A percentile compares a stretch with the other conserved stretches of the same genome.
phyloP scores from a whole-genome alignment of 257 asterid species.

The Petunia axillaris region DNA sequence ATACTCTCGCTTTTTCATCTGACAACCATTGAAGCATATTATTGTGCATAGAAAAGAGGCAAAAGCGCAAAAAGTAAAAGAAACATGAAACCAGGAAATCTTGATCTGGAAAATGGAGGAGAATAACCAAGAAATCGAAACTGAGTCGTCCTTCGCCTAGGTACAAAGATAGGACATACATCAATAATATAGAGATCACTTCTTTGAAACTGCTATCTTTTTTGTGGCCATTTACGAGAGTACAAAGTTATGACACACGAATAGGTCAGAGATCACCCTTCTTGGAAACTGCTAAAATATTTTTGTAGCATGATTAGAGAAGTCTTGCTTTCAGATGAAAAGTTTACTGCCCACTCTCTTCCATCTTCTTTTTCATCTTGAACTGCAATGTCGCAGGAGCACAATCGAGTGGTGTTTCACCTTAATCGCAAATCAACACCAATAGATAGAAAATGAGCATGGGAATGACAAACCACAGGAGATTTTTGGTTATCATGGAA shows the following conservation, averaged over 20 bases:
- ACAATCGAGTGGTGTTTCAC: slow-evolving; percentile 95
- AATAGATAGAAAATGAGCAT: slow-evolving; percentile 21
- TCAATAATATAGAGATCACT: not conserved
- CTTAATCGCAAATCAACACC: slow-evolving; percentile 44
- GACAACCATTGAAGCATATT: not conserved
- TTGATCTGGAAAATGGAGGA: not conserved
- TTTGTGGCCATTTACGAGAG: slow-evolving; percentile 11
- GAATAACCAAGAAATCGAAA: not conserved
- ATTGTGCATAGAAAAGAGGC: not conserved
- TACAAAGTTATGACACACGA: not conserved
- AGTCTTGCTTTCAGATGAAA: not conserved
- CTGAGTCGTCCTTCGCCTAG: not conserved
- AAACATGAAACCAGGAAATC: slow-evolving; percentile 1
- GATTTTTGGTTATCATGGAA: not conserved
- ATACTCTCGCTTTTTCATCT: not conserved
- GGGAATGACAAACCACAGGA: slow-evolving; percentile 8
- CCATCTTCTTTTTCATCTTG: slow-evolving; percentile 85
- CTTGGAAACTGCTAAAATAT: slow-evolving; percentile 16
- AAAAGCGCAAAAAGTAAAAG: slow-evolving; percentile 2
- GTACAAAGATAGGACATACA: not conserved
- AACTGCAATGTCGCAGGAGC: slow-evolving; percentile 95
- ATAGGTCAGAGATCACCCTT: slow-evolving; percentile 1
- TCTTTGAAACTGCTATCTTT: slow-evolving; percentile 10
- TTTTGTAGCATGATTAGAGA: not conserved
- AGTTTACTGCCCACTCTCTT: slow-evolving; percentile 38